Base-by-base conservation (phyloP, 2,329 filamentous ascomycete species). In the Curvularia eragrostidis region DNA sequence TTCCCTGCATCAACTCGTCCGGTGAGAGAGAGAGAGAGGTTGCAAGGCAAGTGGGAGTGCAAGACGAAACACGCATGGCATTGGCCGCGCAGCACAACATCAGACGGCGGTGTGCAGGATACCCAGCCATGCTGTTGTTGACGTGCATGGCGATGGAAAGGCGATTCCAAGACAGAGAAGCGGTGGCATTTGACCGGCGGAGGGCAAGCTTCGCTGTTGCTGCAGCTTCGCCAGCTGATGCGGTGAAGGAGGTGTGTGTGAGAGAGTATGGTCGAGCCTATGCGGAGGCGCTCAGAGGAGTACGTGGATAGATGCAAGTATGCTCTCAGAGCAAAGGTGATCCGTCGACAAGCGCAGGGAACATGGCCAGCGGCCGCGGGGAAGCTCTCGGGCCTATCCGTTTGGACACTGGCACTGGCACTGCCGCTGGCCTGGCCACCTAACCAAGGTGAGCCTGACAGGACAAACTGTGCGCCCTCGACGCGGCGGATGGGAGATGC, bases 361-460 rank as follows among this genome's bases (percentile, higher is more conserved):
- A 56, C 52, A 61, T 56, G 26, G 36, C 24, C 43, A 60, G 59
- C 43, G 51, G 42, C 41, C 42, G 48, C 48, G 52, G 55, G 55
- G 55, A 58, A 54, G 50, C 36, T 38, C 47, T 52, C 50, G 60
- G 28, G 34, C 48, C 56, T 58, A 43, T 54, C 54, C 56, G 54
- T 58, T 49, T 59, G 52, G 54, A 56, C 48, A 54, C 10, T 54
- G 58, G 42, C 38, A 48, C 34, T 34, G 53, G 42, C 38, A 48
- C 34, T 34, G 53, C 56, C 44, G 52, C 46, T 26, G 46, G 19
- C 34, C 18, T 48, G 44, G 32, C 30, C 15, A 23, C 34, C 52
- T 61, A 53, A 50, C 59, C 55, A 15, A 39, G 51, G 50, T 39
- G 39, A 51, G 44, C 28, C 52, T 64, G 62, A 64, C 62, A 64